Evolutionary conservation across 2,329 filamentous ascomycete species (phyloP).

Genomic region (Stachybotrys echinatus): DNA sequence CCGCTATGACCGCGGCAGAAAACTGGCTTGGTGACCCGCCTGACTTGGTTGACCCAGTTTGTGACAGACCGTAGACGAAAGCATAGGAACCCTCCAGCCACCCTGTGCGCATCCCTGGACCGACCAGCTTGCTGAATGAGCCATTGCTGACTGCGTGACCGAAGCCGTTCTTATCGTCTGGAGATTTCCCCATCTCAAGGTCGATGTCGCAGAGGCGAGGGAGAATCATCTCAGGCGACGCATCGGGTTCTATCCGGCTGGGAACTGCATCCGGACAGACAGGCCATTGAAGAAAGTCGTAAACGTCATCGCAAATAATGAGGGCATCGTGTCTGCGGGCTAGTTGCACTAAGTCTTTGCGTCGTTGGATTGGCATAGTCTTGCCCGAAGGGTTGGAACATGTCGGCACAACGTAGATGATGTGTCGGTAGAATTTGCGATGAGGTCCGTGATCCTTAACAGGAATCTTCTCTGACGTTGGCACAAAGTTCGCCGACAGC

Average conservation of each 20-base stretch:
- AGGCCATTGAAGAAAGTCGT: constrained; percentile 62
- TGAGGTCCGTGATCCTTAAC: constrained; percentile 30
- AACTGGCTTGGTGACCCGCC: not conserved
- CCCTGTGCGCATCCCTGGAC: constrained; percentile 70
- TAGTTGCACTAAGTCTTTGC: constrained; percentile 51
- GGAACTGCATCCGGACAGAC: constrained; percentile 2
- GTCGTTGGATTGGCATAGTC: constrained; percentile 52
- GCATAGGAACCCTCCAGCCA: constrained; percentile 66
- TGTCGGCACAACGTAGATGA: constrained; percentile 66
- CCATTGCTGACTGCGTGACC: constrained; percentile 76
- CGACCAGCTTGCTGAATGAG: constrained; percentile 78
- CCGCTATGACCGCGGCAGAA: not conserved
- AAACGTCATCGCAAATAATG: constrained; percentile 65
- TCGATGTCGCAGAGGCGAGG: constrained; percentile 49
- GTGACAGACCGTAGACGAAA: not conserved
- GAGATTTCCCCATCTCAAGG: constrained; percentile 47
- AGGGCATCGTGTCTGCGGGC: constrained; percentile 61
- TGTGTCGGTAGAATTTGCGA: constrained; percentile 57
- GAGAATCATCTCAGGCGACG: constrained; percentile 29
- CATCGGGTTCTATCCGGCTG: constrained; percentile 3
- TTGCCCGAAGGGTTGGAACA: constrained; percentile 64
- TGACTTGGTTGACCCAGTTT: not conserved
- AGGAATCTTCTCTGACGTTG: not conserved
- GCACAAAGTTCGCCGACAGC: not conserved
- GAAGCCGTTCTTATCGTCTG: constrained; percentile 30